Evolutionary conservation across 352 stramenopile genomes (phyloP), one percentile per base, ranked within the genome.

Genomic region (Phytophthora capsici): DNA sequence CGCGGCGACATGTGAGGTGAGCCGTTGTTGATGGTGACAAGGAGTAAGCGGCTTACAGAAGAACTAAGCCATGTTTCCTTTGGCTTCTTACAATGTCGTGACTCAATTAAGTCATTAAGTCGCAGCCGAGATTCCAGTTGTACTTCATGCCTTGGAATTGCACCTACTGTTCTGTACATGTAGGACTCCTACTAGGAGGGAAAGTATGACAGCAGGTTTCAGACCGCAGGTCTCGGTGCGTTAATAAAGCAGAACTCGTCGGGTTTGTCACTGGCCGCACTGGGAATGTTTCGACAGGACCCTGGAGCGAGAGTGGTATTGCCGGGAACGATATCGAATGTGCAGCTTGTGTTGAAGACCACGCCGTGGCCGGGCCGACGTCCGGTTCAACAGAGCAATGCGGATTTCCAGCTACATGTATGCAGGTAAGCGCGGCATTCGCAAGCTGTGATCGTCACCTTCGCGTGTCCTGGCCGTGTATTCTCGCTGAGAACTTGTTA

Each of bases 51-150:
- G n/a, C n/a, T n/a, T n/a, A n/a, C n/a, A n/a, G n/a, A n/a, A n/a
- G n/a, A n/a, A n/a, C n/a, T 25, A 49, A 55, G 19, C 45, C 56
- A 57, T 49, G 56, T 20, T 63, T 47, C 46, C 37, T 41, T 41
- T 20, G 14, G 14, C n/a, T 19, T 20, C 20, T 17, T n/a, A n/a
- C n/a, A n/a, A n/a, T 28, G 22, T 36, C 22, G 10, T 34, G 38
- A 48, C 44, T 48, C 38, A 13, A 47, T 28, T 50, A 14, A 56
- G 54, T 45, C 46, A 47, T 28, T 50, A 14, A 56, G 54, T 45
- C 46, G 57, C 47, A 52, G 57, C 49, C 60, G 60, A 69, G 37
- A 63, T 63, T 69, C 60, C 60, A 69, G 52, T 61, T 23, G n/a
- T n/a, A 48, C 25, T 26, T n/a, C 16, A 13, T 20, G 9, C 26